Evolutionary conservation across 208 protist genomes (phyloP).

Genomic region (Entamoeba histolytica): DNA sequence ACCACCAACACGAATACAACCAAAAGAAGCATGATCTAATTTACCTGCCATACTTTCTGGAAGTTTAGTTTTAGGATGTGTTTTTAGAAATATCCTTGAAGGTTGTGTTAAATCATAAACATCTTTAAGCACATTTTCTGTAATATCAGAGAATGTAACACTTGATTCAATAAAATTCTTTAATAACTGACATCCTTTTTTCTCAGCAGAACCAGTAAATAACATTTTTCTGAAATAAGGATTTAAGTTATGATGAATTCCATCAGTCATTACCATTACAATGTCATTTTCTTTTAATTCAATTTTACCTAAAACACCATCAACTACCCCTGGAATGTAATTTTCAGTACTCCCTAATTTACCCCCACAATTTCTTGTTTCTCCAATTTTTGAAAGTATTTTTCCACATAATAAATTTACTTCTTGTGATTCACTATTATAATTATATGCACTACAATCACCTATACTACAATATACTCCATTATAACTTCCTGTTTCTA

Average conservation of each 20-base stretch:
- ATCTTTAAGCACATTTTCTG: neutral
- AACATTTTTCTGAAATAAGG: neutral
- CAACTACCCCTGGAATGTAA: neutral
- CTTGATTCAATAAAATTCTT: neutral
- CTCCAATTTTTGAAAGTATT: neutral
- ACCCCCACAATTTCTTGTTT: neutral
- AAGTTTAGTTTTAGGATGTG: neutral
- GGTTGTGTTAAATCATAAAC: neutral
- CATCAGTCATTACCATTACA: neutral
- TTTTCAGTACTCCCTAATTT: neutral
- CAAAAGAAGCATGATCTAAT: neutral
- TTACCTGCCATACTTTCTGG: neutral
- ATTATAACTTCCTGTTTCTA: neutral
- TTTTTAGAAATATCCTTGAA: neutral
- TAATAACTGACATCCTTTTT: neutral
- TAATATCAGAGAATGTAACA: neutral
- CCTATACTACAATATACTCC: neutral
- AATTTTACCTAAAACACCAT: neutral
- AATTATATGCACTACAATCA: neutral
- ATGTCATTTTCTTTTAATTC: neutral
- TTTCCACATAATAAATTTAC: neutral
- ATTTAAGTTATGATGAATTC: neutral
- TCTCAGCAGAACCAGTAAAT: neutral
- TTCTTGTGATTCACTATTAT: neutral
- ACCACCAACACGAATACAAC: neutral